phyloP scores from a whole-genome alignment of 1,284 basidiomycete species.

The Melampsora abietis-canadensis region DNA sequence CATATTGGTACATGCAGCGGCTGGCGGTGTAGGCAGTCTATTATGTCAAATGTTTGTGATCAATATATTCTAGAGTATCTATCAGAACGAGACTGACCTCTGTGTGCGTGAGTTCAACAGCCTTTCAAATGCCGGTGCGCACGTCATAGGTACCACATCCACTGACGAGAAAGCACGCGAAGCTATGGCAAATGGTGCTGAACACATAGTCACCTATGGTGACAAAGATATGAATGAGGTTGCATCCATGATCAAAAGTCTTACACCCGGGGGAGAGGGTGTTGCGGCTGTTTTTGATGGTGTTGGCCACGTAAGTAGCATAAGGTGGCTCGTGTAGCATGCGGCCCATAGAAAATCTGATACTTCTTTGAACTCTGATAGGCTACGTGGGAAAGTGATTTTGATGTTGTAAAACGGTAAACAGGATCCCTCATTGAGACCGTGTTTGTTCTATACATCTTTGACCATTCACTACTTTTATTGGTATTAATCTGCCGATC shows the following conservation, averaged over 20 bases:
- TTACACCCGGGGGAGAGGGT: constrained; percentile 72
- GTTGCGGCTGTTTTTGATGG: constrained; percentile 87
- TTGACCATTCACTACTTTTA: neutral
- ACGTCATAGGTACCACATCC: constrained; percentile 91
- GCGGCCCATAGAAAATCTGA: neutral
- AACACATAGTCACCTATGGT: constrained; percentile 79
- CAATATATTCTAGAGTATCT: constrained; percentile 62
- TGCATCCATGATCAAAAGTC: constrained; percentile 59
- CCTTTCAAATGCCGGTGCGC: constrained; percentile 63
- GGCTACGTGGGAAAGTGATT: constrained; percentile 67
- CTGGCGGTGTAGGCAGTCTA: constrained; percentile 66
- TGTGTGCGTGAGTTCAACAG: constrained; percentile 47
- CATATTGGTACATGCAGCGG: constrained; percentile 73
- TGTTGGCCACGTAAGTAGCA: constrained; percentile 74
- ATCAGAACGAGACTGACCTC: constrained; percentile 59
- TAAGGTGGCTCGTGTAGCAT: neutral
- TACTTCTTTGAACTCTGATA: constrained; percentile 6
- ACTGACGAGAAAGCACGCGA: constrained; percentile 76
- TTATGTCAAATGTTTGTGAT: constrained; percentile 56
- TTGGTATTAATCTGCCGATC: constrained; percentile 17
- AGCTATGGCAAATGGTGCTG: constrained; percentile 76
- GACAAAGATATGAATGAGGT: constrained; percentile 64
- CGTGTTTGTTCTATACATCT: neutral
- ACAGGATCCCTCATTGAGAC: neutral
- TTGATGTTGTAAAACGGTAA: constrained; percentile 72